phyloP scores from a whole-genome alignment of 2,329 filamentous ascomycete species.

The Macrophomina pseudophaseolina region DNA sequence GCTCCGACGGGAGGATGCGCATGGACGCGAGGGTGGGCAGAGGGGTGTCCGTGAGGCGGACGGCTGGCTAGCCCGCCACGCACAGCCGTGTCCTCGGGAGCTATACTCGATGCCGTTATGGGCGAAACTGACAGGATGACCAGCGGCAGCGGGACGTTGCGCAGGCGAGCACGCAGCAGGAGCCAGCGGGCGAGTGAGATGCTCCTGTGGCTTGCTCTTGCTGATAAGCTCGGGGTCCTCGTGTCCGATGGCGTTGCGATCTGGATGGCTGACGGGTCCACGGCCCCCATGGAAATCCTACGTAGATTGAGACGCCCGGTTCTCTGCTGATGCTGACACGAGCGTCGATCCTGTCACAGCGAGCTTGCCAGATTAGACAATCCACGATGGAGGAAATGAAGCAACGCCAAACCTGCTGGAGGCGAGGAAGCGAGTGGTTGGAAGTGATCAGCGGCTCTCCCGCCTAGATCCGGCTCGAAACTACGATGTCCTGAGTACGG shows the following conservation, averaged over 20 bases:
- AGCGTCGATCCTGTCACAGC: not conserved
- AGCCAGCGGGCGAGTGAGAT: constrained; percentile 20
- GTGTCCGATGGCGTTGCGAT: not conserved
- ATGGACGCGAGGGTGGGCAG: constrained; percentile 7
- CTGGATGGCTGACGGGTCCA: not conserved
- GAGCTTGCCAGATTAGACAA: not conserved
- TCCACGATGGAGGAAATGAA: not conserved
- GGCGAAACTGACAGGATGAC: not conserved
- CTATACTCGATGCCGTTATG: constrained; percentile 1
- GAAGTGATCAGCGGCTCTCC: not conserved
- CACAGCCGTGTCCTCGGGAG: constrained; percentile 5
- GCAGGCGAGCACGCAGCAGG: constrained; percentile 10
- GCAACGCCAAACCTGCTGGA: not conserved
- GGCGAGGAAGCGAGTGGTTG: not conserved
- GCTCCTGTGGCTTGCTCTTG: constrained; percentile 7
- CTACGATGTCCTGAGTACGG: not conserved
- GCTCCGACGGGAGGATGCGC: constrained; percentile 10
- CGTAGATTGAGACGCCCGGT: not conserved
- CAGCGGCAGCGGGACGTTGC: constrained; percentile 18
- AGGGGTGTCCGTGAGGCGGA: constrained; percentile 6
- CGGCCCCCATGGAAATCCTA: constrained; percentile 11
- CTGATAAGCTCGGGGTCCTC: constrained; percentile 16
- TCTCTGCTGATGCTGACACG: not conserved
- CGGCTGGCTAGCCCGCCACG: constrained; percentile 3
- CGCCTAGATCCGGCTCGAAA: not conserved